A percentile compares a stretch with the other conserved stretches of the same genome.
Evolutionary conservation across 2,329 filamentous ascomycete genomes (phyloP).

Genomic region (Coniella lustricola): DNA sequence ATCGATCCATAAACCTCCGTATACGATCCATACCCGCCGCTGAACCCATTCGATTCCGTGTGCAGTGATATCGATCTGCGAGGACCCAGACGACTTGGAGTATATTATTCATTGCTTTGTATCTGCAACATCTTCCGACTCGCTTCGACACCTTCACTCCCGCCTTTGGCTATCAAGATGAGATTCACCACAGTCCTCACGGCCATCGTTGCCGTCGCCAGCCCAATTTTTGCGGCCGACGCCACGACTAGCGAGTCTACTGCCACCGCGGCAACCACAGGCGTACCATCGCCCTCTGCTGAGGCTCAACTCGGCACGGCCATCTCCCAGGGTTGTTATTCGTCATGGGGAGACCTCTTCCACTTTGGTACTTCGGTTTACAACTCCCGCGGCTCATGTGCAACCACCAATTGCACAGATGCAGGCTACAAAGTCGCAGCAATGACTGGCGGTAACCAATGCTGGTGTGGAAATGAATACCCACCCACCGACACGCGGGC

Average conservation of each 20-base stretch:
- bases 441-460: constrained; percentile 53
- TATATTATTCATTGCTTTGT: too few species aligned
- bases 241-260: constrained; percentile 9
- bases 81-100: too few species aligned
- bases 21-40: too few species aligned
- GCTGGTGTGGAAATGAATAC: constrained; percentile 66
- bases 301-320: constrained; percentile 29
- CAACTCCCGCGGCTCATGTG: constrained; percentile 39
- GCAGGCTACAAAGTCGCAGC: constrained; percentile 52
- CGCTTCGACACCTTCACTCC: not conserved
- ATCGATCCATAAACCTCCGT: too few species aligned
- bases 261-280: constrained; percentile 13
- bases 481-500: constrained; percentile 51
- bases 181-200: constrained; percentile 11
- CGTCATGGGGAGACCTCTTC: constrained; percentile 33
- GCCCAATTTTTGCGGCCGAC: constrained; percentile 8
- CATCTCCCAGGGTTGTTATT: constrained; percentile 47
- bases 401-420: constrained; percentile 29
- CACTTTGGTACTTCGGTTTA: constrained; percentile 21
- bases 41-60: too few species aligned
- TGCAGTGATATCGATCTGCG: too few species aligned
- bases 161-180: constrained; percentile 7
- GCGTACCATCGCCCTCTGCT: constrained; percentile 31
- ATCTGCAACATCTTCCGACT: too few species aligned
- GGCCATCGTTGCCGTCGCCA: constrained; percentile 5